A percentile compares a stretch with the other conserved stretches of the same genome.
These are phyloP conservation scores for Sambucus nigra DNA, from an alignment of 129 eudicot genomes.

Conservation along the genomic window DNA sequence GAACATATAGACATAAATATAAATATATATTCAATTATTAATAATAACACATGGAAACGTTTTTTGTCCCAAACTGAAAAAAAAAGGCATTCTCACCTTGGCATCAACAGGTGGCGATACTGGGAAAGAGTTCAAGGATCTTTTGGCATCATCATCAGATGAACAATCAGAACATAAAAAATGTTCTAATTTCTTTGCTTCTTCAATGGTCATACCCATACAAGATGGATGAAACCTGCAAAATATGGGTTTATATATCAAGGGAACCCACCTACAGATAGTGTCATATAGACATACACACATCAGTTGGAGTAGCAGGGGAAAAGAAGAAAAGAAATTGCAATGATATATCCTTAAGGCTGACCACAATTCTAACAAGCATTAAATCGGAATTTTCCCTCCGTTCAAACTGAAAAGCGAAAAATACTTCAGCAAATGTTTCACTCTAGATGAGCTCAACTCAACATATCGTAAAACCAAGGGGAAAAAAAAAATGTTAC, in stretches of 20 bases:
- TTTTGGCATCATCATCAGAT: constrained; percentile 21
- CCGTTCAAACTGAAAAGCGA: neutral
- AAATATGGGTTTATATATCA: neutral
- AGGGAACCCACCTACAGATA: neutral
- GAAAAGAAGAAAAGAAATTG: no score
- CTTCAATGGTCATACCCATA: constrained; percentile 34
- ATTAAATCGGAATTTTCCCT: neutral
- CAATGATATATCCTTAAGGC: neutral
- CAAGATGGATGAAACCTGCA: constrained; percentile 36
- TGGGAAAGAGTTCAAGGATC: constrained; percentile 5
- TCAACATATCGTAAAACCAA: neutral
- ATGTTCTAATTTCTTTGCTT: constrained; percentile 26
- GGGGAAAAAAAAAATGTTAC: neutral
- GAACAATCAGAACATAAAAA: constrained; percentile 25
- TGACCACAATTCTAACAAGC: no score
- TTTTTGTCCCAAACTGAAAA: neutral
- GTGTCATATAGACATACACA: neutral
- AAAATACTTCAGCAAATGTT: neutral
- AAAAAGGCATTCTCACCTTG: constrained; percentile 14
- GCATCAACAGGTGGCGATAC: constrained; percentile 14
- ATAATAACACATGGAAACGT: no score
- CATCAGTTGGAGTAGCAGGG: no score
- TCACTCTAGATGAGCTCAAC: neutral
- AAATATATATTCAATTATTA: no score
- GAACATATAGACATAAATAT: no score